These are phyloP conservation scores for sunflower (Helianthus annuus) DNA, from an alignment of 129 eudicot genomes.

Conservation along the genomic window HanXRQr2.0-SUNRISE NC_035433.2:1062309-1062808, in stretches of 20 bases:
- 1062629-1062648: constrained; percentile 6
- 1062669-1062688: constrained; percentile 97
- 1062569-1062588: neutral
- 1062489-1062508: constrained; percentile 51
- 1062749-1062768: constrained; percentile 27
- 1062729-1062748: constrained; percentile 96
- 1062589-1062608: neutral
- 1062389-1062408: constrained; percentile 64
- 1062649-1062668: constrained; percentile 17
- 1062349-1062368: neutral
- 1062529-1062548: neutral
- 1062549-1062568: neutral
- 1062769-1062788: constrained; percentile 25
- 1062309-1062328: neutral
- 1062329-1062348: neutral
- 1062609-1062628: neutral
- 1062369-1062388: neutral
- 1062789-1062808: constrained; percentile 25
- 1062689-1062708: constrained; percentile 84
- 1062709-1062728: constrained; percentile 99
- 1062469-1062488: constrained; percentile 85
- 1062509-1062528: neutral
- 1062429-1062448: constrained; percentile 83
- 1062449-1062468: constrained; percentile 94
- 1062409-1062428: constrained; percentile 94